phyloP scores from a whole-genome alignment of 306 rosid species.

The Glycyrrhiza uralensis region DNA sequence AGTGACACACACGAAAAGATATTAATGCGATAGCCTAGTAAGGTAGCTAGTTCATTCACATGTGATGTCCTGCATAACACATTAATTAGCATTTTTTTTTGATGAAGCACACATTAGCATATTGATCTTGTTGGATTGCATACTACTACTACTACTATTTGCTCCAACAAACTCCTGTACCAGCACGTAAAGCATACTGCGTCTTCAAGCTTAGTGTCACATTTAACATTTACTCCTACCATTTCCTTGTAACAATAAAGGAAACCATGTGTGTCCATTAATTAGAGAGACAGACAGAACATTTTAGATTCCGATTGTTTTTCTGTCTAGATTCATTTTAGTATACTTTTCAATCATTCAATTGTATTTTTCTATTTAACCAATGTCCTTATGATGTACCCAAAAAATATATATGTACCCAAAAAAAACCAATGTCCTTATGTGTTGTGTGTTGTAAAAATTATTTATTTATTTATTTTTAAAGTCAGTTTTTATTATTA shows the following conservation, averaged over 20 bases:
- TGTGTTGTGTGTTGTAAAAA: too few relatives aligned
- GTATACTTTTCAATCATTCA: too few relatives aligned
- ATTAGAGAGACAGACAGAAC: not conserved
- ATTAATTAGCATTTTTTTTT: too few relatives aligned
- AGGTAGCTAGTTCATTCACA: not conserved
- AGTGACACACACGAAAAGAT: not conserved
- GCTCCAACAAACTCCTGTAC: not conserved
- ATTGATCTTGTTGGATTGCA: not conserved
- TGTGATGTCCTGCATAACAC: not conserved
- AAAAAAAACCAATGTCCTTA: too few relatives aligned
- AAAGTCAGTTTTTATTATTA: too few relatives aligned
- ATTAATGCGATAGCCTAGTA: not conserved
- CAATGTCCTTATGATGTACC: too few relatives aligned
- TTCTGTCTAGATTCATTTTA: not conserved
- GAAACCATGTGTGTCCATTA: not conserved
- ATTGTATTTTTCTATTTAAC: too few relatives aligned
- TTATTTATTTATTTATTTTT: too few relatives aligned
- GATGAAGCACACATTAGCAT: too few relatives aligned
- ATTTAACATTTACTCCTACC: not conserved
- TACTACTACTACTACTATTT: not conserved
- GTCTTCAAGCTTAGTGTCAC: not conserved
- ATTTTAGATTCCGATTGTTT: not conserved
- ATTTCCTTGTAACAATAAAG: not conserved
- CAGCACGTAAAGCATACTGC: not conserved
- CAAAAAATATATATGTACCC: too few relatives aligned